Conservation (phyloP, 2,329 filamentous ascomycete species). For the Phaeoacremonium minimum region DNA sequence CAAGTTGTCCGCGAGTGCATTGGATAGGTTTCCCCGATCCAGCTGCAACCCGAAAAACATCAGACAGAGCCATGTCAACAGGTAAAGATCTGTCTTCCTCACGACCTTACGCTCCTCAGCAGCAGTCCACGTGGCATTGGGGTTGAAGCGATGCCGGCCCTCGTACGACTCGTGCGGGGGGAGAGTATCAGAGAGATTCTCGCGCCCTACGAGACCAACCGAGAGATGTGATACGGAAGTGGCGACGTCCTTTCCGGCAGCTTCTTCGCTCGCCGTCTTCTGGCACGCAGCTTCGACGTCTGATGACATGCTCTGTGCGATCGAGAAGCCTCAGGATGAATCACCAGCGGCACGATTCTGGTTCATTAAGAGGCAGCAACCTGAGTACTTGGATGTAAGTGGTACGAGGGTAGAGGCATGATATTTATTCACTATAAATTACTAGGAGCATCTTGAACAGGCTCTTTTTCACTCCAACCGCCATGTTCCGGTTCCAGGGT, state of each 20-base stretch:
- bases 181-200: constrained; percentile 26
- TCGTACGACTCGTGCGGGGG: constrained; percentile 30
- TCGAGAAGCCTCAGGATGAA: no score
- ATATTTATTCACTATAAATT: no score
- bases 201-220: constrained; percentile 28
- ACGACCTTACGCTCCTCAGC: constrained; percentile 53
- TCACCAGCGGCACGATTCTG: no score
- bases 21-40: constrained; percentile 59
- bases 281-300: constrained; percentile 14
- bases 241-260: no score
- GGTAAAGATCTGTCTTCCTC: constrained; percentile 42
- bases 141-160: constrained; percentile 35
- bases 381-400: no score
- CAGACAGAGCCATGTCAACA: constrained; percentile 36
- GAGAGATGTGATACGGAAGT: constrained; percentile 17
- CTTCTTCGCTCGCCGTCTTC: constrained; percentile 13
- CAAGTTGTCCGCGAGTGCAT: constrained; percentile 59
- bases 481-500: no score
- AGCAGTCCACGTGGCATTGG: constrained; percentile 41
- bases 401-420: no score
- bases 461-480: no score
- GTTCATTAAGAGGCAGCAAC: no score
- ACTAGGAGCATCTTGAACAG: no score
- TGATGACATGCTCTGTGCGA: neutral
- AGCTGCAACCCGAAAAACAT: constrained; percentile 61